These are phyloP conservation scores for Lentinula novae-zelandiae DNA, from an alignment of 1,284 basidiomycete genomes.

Conservation along the genomic window DNA sequence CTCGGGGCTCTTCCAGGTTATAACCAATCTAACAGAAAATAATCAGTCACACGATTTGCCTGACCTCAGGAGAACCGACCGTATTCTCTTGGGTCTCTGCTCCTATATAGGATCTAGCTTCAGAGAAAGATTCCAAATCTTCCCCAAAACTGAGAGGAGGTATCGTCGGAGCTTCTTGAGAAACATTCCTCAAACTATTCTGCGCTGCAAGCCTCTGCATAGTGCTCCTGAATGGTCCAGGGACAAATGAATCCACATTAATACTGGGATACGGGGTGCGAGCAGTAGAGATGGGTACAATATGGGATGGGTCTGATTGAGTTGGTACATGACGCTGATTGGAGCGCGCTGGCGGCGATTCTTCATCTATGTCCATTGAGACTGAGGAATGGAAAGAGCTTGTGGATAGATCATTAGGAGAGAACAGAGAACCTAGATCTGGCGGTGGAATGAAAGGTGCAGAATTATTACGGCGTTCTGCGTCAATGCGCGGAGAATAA, in stretches of 20 bases:
- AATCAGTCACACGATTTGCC: neutral
- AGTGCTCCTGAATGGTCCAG: constrained; percentile 42
- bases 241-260: constrained; percentile 34
- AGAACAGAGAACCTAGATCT: constrained; percentile 12
- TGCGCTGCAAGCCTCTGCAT: constrained; percentile 29
- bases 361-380: neutral
- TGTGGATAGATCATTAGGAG: constrained; percentile 3
- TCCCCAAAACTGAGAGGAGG: constrained; percentile 23
- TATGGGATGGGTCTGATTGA: neutral
- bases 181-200: constrained; percentile 17
- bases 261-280: constrained; percentile 15
- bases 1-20: neutral
- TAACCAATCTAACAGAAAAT: too few relatives aligned
- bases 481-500: neutral
- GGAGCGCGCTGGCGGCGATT: neutral
- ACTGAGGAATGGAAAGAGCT: neutral
- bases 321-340: neutral
- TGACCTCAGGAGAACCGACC: neutral
- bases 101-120: neutral
- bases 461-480: neutral
- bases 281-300: neutral
- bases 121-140: constrained; percentile 1
- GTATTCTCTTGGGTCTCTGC: neutral
- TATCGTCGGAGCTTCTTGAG: constrained; percentile 17
- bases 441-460: constrained; percentile 16